Base-by-base conservation (phyloP, 2,329 filamentous ascomycete species). In the Ceratocystis lukuohia region DNA sequence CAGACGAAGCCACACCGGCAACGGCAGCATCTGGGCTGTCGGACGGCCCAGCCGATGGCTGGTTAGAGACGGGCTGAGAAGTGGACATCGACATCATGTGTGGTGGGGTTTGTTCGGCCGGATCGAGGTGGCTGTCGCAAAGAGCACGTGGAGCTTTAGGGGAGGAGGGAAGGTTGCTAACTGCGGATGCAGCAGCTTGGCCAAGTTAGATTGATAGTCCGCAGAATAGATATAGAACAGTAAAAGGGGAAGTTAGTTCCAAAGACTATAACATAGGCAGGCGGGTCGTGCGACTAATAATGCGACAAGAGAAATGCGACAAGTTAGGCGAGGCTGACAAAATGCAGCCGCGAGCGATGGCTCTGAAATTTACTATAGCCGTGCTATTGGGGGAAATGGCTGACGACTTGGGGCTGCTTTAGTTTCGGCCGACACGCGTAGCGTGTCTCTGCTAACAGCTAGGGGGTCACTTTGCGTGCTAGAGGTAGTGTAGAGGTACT, bases 271-370 rank as follows among this genome's bases (percentile, higher is more conserved):
- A 74, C 68, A 72, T 73, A 69, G 72, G 72, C 62, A 72, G 69
- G 68, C 66, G 70, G 76, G 68, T 76, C 74, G 69, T 41, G 79
- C 79, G 78, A 81, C 81, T 41, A 15, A 41, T 41, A 41, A 41
- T 41, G 37, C 37, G 37, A 41, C 37, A 41, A 41, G 37, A 71
- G 69, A 73, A 70, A 71, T 70, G 70, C 70, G 69, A 70, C 66
- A 53, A 28, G 46, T 57, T 50, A 46, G 61, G 62, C 66, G 30
- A 68, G 64, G 50, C 64, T 68, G 66, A 66, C 64, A 61, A 61
- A 62, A 56, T 50, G 64, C 62, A 44, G 41, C 64, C 41, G 61
- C 44, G 37, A 66, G 50, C 44, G 37, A 66, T 59, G 56, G 30
- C 41, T 65, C 65, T 50, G 48, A 62, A 56, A 66, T 46, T 48